phyloP scores from a whole-genome alignment of 2,329 filamentous ascomycete genomes.

The Aquanectria penicillioides region DNA sequence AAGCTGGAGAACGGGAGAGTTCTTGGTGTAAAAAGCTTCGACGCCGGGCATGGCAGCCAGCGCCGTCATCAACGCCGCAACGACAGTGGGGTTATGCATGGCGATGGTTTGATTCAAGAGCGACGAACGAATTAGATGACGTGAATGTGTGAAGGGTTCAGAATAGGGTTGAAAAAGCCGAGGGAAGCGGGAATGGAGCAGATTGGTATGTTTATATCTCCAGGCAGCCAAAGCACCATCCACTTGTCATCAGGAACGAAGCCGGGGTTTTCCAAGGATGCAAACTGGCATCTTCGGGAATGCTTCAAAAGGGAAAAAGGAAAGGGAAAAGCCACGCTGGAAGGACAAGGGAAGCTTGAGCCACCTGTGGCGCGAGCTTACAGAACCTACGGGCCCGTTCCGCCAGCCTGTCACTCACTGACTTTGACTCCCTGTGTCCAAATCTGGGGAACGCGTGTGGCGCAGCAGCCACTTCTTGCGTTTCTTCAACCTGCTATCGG shows the following conservation, averaged over 20 bases:
- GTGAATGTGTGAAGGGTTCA: not conserved
- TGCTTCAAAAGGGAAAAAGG: slow-evolving; percentile 17
- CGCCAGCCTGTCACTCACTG: no score
- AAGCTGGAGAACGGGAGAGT: slow-evolving; percentile 86
- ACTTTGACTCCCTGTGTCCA: slow-evolving; percentile 25
- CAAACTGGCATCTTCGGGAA: slow-evolving; percentile 42
- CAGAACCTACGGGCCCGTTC: not conserved
- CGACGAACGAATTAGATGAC: not conserved
- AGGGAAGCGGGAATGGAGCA: not conserved
- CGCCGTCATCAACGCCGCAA: slow-evolving; percentile 62
- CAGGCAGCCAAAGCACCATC: slow-evolving; percentile 9
- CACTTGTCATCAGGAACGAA: slow-evolving; percentile 16
- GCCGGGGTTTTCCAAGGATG: slow-evolving; percentile 20
- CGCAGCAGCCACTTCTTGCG: slow-evolving; percentile 6
- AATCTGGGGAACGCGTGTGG: slow-evolving; percentile 31
- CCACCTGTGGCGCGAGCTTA: slow-evolving; percentile 36
- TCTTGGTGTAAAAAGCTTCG: slow-evolving; percentile 83
- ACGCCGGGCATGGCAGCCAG: slow-evolving; percentile 73
- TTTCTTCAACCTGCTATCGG: not conserved
- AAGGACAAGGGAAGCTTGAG: slow-evolving; percentile 28
- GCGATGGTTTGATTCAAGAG: slow-evolving; percentile 25
- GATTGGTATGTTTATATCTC: slow-evolving; percentile 9
- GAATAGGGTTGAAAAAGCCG: not conserved
- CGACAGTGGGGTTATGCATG: slow-evolving; percentile 65
- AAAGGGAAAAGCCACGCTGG: slow-evolving; percentile 46